Evolutionary conservation across 2,329 filamentous ascomycete genomes (phyloP).

Genomic region (Knufia petricola): DNA sequence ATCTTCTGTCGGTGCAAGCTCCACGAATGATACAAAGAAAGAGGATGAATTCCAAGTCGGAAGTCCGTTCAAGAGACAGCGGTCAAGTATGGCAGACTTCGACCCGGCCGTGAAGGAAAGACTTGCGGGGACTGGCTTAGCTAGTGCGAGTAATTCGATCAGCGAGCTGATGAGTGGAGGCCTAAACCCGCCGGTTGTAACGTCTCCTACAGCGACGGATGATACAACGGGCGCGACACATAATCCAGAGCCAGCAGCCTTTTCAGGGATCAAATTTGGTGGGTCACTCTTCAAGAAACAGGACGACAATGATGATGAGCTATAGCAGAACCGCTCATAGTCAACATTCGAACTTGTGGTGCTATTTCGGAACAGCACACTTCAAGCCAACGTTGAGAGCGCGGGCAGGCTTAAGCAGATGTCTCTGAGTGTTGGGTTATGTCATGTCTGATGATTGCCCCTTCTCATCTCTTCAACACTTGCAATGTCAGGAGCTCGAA

Average conservation of each 20-base stretch:
- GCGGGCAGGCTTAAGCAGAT: no score
- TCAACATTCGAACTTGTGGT: not conserved
- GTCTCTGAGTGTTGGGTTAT: no score
- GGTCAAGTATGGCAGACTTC: conserved; percentile 35
- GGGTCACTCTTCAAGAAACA: conserved; percentile 17
- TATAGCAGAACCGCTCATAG: conserved; percentile 10
- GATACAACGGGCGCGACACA: not conserved
- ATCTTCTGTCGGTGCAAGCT: conserved; percentile 17
- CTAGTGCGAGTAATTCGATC: conserved; percentile 26
- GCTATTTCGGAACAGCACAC: not conserved
- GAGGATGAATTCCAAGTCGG: conserved; percentile 31
- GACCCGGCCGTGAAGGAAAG: conserved; percentile 33
- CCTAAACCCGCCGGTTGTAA: conserved; percentile 11
- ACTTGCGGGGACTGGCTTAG: conserved; percentile 29
- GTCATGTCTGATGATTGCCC: no score
- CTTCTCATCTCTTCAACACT: no score
- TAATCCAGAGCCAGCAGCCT: conserved; percentile 18
- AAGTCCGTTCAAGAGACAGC: conserved; percentile 39
- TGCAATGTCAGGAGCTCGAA: no score
- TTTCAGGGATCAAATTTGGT: conserved; percentile 23
- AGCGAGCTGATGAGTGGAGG: conserved; percentile 24
- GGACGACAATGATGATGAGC: conserved; percentile 21
- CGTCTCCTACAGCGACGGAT: conserved; percentile 1
- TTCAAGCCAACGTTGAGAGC: no score
- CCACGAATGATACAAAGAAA: conserved; percentile 23